These are phyloP conservation scores for Phytophthora ohioensis DNA, from an alignment of 352 stramenopile genomes.

Conservation along the genomic window DNA sequence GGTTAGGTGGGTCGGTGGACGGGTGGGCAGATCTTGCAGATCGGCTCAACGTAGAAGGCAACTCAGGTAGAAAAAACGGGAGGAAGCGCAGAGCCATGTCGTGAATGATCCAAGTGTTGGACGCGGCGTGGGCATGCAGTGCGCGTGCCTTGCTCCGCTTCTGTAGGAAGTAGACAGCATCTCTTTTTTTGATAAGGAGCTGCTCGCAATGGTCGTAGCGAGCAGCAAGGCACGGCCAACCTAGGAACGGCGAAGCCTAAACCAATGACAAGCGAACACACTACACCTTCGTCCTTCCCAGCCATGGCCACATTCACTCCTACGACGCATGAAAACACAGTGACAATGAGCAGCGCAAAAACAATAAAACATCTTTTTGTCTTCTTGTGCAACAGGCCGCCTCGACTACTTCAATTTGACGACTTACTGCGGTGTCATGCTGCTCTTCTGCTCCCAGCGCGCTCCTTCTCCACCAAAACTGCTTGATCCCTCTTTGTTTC, in stretches of 20 bases:
- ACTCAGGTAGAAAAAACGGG: constrained; percentile 32
- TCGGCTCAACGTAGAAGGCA: constrained; percentile 21
- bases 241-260: constrained; percentile 46
- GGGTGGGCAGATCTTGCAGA: constrained; percentile 3
- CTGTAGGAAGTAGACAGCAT: constrained; percentile 46
- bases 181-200: constrained; percentile 37
- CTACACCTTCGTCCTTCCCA: constrained; percentile 33
- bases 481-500: constrained; percentile 8
- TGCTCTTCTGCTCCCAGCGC: neutral
- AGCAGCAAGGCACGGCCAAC: constrained; percentile 41
- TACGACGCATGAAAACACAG: constrained; percentile 31
- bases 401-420: constrained; percentile 18
- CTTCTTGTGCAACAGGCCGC: constrained; percentile 14
- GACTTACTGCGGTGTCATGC: neutral
- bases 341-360: constrained; percentile 35
- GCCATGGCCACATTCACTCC: constrained; percentile 17
- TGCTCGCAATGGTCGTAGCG: constrained; percentile 32
- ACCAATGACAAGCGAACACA: constrained; percentile 43
- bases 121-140: constrained; percentile 44
- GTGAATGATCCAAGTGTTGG: constrained; percentile 55
- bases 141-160: constrained; percentile 38
- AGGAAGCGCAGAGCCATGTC: constrained; percentile 36
- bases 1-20: constrained; percentile 11
- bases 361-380: constrained; percentile 48
- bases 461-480: constrained; percentile 26